Evolutionary conservation across 2,329 filamentous ascomycete species (phyloP), one percentile per base, ranked within the genome.

Genomic region (Colletotrichum horii): DNA sequence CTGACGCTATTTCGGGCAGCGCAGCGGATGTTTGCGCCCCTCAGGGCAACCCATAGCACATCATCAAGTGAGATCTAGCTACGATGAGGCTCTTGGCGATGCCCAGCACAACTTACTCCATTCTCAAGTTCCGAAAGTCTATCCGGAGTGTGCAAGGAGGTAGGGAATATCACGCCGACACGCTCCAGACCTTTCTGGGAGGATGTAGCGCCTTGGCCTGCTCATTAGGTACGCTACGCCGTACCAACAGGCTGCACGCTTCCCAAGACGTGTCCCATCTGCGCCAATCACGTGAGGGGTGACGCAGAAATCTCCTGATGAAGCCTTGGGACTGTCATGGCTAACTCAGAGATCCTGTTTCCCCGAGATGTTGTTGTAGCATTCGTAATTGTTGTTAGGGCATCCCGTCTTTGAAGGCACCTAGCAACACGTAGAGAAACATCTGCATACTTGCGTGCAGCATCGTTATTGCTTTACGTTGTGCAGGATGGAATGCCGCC

Each of bases 271-370:
- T 65, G 36, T 14, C 16, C 28, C 11, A 15, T 11, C 36, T 65
- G 32, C 58, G 30, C 70, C 74, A 69, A 74, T 74, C 64, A 76
- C 64, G 70, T 43, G 64, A 56, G 24, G 22, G 48, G n/a, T 76
- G 74, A 76, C 70, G 74, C 65, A 74, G 36, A 15, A 66, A 65
- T 69, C 74, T 76, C 58, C 64, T 74, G 70, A 76, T 65, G 16
- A 22, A 36, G 58, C n/a, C 24, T 68, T 61, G 43, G 56, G 28
- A 64, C 52, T 34, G 19, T 8, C 36, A 36, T 52, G 15, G 5
- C 22, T 52, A 15, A 24, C 67, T 58, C 28, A 38, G 61, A 71
- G 48, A 38, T 28, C 43, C 43, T 22, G 52, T 22, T 34, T 26
- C 8, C 60, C 43, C 6, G 43, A 52, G n/a, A 3, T 52, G 3